A percentile compares a stretch with the other conserved stretches of the same genome.
Conservation (phyloP, 2,329 filamentous ascomycete species). For the Biscogniauxia sp. region DNA sequence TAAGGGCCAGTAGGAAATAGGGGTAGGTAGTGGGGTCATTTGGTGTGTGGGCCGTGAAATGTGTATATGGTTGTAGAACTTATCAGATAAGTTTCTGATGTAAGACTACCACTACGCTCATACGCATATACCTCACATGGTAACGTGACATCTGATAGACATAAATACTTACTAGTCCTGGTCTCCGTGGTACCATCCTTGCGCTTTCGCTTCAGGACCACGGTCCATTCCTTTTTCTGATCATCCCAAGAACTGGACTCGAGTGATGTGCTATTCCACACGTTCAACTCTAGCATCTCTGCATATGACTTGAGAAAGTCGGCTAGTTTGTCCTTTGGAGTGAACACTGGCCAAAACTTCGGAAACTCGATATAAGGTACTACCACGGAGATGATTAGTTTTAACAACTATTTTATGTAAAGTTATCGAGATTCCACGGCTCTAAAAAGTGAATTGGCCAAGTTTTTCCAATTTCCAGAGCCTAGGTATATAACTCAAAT, state of each 20-base stretch:
- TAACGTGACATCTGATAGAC: neutral
- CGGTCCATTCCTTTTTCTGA: constrained; percentile 49
- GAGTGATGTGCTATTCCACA: constrained; percentile 56
- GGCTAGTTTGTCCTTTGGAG: constrained; percentile 65
- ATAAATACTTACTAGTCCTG: constrained; percentile 36
- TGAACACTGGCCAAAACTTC: constrained; percentile 62
- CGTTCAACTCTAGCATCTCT: constrained; percentile 59
- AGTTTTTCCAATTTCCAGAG: neutral
- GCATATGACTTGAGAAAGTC: constrained; percentile 65
- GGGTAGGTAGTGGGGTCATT: too few relatives aligned
- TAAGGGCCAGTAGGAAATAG: too few relatives aligned
- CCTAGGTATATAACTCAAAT: neutral
- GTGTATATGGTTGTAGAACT: too few relatives aligned
- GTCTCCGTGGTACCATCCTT: constrained; percentile 37
- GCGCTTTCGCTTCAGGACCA: constrained; percentile 33
- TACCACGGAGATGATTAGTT: constrained; percentile 30
- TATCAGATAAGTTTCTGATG: neutral
- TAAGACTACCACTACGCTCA: neutral
- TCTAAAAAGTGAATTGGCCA: neutral
- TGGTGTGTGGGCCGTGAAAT: too few relatives aligned
- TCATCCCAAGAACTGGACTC: constrained; percentile 47
- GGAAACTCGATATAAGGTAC: constrained; percentile 60
- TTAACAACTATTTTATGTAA: neutral
- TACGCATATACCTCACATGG: neutral
- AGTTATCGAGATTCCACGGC: neutral